Base-by-base conservation (phyloP, 2,329 filamentous ascomycete species). In the Escovopsis sp. region DNA sequence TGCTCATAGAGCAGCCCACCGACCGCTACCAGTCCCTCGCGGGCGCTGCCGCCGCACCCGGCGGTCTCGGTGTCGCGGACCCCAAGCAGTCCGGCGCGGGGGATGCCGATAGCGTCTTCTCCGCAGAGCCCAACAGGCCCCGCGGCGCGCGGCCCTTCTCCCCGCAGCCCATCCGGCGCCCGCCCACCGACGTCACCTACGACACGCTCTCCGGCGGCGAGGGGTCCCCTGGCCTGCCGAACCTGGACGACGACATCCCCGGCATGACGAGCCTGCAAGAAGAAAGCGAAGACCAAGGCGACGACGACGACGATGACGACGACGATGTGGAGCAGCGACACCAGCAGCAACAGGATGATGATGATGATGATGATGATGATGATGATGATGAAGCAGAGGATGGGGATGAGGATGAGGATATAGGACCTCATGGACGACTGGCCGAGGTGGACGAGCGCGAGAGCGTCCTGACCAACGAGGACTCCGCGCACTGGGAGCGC, bases 21-120 rank as follows among this genome's bases (percentile, higher is more conserved):
- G 67, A 73, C 5, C 61, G 65, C 12, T 79, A 79, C 50, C 75
- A 79, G 55, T 76, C 73, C 47, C 62, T 80, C 8, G 59, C 70
- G 8, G 71, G 68, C 7, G 59, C 74, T 36, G 59, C 61, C 4
- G 49, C 53, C 14, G n/a, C n/a, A n/a, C n/a, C n/a, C n/a, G n/a
- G n/a, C n/a, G n/a, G n/a, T n/a, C n/a, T n/a, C n/a, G 8, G 27
- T 47, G 58, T 45, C 32, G 50, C 40, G 46, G 50, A 48, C 48
- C 47, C 20, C 46, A 41, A 34, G 51, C 34, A 36, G 12, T 16
- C 43, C 25, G 56, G 50, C 16, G 54, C 54, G 38, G 61, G 58
- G 24, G 69, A 74, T 37, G 53, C 57, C 0, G 68, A 72, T 36
- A 72, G 70, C 53, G 65, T 74, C 37, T 70, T 74, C 49, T 72